A percentile compares a stretch with the other conserved stretches of the same genome.
phyloP scores from a whole-genome alignment of 2,329 filamentous ascomycete genomes.

The Fusarium brachygibbosum region DNA sequence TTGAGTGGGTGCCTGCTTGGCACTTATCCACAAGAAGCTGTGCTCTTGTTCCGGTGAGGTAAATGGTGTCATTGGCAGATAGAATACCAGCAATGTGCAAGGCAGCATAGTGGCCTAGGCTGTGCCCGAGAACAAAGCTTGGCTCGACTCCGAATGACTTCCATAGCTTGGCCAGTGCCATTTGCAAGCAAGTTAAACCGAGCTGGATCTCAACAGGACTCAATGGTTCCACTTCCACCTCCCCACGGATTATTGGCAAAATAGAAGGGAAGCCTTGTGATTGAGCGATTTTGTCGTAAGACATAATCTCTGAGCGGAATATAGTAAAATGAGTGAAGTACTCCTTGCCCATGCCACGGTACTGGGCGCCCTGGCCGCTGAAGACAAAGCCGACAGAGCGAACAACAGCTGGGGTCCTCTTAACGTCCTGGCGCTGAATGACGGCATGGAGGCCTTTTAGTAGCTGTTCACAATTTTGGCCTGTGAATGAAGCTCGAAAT shows the following conservation, averaged over 20 bases:
- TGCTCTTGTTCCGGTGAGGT: slow-evolving; percentile 71
- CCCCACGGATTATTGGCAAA: not conserved
- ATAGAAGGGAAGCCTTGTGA: slow-evolving; percentile 1
- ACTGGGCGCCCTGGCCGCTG: slow-evolving; percentile 11
- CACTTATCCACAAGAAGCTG: not conserved
- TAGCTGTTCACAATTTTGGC: not conserved
- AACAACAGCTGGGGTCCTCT: not conserved
- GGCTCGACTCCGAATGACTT: slow-evolving; percentile 56
- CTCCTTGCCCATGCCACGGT: slow-evolving; percentile 23
- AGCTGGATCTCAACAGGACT: slow-evolving; percentile 55
- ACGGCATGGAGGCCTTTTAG: not conserved
- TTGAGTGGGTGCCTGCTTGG: slow-evolving; percentile 12
- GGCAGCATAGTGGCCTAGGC: slow-evolving; percentile 76
- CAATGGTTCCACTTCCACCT: slow-evolving; percentile 1
- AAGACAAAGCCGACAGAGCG: slow-evolving; percentile 1
- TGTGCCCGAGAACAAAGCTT: slow-evolving; percentile 60
- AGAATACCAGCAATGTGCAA: slow-evolving; percentile 72
- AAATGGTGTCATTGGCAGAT: slow-evolving; percentile 71
- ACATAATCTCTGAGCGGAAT: slow-evolving; percentile 1
- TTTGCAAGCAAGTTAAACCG: slow-evolving; percentile 56
- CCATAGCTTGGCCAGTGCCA: slow-evolving; percentile 57
- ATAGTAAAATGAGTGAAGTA: not conserved
- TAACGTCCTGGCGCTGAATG: not conserved
- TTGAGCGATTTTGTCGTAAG: not conserved
- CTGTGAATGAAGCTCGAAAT: not conserved